Evolutionary conservation across 2,329 filamentous ascomycete genomes (phyloP).

Genomic region (Dothidotthia symphoricarpi): DNA sequence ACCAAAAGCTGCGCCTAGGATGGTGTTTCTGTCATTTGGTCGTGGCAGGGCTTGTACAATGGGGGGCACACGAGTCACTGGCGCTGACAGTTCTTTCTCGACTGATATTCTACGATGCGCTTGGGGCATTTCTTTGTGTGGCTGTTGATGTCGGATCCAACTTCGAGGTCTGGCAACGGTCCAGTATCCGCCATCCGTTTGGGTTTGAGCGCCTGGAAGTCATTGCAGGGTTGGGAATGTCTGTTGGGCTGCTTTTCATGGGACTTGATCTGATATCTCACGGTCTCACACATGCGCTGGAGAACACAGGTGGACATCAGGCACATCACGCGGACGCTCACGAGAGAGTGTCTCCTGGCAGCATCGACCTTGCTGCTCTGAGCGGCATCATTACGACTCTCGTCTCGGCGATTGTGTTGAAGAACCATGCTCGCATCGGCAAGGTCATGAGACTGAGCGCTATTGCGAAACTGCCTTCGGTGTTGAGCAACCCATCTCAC

Average conservation of each 20-base stretch:
- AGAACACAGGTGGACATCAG: constrained; percentile 67
- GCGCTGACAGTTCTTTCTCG: constrained; percentile 91
- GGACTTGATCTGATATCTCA: constrained; percentile 94
- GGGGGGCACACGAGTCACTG: constrained; percentile 79
- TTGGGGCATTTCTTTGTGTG: constrained; percentile 87
- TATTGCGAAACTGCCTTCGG: constrained; percentile 74
- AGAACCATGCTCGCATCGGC: constrained; percentile 89
- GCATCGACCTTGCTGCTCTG: constrained; percentile 76
- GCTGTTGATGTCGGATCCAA: constrained; percentile 91
- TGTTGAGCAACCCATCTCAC: constrained; percentile 94
- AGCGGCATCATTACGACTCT: constrained; percentile 80
- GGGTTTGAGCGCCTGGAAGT: constrained; percentile 89
- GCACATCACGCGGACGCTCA: constrained; percentile 69
- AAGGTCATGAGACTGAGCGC: constrained; percentile 86
- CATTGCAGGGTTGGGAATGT: constrained; percentile 92
- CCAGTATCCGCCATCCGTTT: constrained; percentile 90
- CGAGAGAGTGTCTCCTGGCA: constrained; percentile 67
- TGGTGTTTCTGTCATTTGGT: constrained; percentile 90
- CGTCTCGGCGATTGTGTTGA: constrained; percentile 79
- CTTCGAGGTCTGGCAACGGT: constrained; percentile 96
- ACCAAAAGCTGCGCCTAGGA: constrained; percentile 77
- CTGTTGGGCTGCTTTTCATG: constrained; percentile 94
- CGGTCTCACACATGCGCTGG: constrained; percentile 88
- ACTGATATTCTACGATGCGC: constrained; percentile 90
- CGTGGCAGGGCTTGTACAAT: constrained; percentile 80